Percentiles rank a stretch among this genome's conserved stretches.
Evolutionary conservation across 176 grass and related monocot genomes (phyloP).

Genomic region (Juncus inflexus): DNA sequence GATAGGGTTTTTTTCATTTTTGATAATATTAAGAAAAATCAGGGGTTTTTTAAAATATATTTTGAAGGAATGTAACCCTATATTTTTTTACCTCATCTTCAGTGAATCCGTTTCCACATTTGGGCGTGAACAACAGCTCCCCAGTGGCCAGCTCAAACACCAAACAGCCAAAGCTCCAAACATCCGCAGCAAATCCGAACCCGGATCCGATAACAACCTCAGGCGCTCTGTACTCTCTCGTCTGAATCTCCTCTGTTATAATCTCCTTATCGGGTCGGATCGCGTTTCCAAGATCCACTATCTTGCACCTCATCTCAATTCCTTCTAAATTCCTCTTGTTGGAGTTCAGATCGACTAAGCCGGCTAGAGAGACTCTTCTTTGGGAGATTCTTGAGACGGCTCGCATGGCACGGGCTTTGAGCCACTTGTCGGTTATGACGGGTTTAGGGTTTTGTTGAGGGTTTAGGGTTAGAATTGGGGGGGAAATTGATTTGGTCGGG

Average conservation of each 20-base stretch:
- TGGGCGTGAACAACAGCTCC: conserved; percentile 76
- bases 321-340: conserved; percentile 67
- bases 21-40: no score
- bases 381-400: conserved; percentile 59
- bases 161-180: conserved; percentile 90
- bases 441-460: conserved; percentile 45
- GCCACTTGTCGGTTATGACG: conserved; percentile 62
- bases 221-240: conserved; percentile 82
- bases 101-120: conserved; percentile 44
- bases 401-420: conserved; percentile 52
- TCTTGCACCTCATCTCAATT: conserved; percentile 78
- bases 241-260: conserved; percentile 68
- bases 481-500: conserved; percentile 43
- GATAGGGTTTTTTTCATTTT: no score
- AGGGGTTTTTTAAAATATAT: not conserved
- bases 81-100: conserved; percentile 81
- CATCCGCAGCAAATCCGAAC: conserved; percentile 73
- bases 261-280: conserved; percentile 61
- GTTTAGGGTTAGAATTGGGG: conserved; percentile 54
- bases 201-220: conserved; percentile 85
- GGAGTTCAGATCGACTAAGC: conserved; percentile 22
- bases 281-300: conserved; percentile 92
- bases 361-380: conserved; percentile 54
- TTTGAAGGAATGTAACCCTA: not conserved
- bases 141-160: conserved; percentile 93